phyloP scores from a whole-genome alignment of 129 eudicot genomes.

The Helianthus annuus region DNA sequence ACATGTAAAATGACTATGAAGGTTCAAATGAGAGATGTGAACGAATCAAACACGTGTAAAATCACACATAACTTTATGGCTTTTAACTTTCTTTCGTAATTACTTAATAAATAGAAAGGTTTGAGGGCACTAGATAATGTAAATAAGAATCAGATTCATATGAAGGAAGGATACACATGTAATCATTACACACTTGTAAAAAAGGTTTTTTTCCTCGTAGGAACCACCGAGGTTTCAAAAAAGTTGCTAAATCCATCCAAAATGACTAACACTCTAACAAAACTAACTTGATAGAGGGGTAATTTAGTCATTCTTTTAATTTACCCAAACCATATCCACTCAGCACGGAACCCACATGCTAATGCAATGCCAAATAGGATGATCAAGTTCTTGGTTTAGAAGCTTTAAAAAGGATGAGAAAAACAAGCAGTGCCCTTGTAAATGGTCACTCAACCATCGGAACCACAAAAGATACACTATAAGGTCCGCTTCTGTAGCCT shows the following conservation, averaged over 20 bases:
- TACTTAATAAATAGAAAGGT: conserved; percentile 1
- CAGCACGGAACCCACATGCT: too few relatives aligned
- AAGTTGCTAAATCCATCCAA: too few relatives aligned
- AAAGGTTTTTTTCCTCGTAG: too few relatives aligned
- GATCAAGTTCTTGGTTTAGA: conserved; percentile 54
- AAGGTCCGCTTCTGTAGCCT: conserved; percentile 66
- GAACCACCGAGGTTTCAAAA: too few relatives aligned
- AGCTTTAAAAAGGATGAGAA: conserved; percentile 41
- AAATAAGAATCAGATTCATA: conserved; percentile 28
- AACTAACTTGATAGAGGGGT: too few relatives aligned
- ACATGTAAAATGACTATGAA: too few relatives aligned
- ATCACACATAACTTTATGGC: neutral
- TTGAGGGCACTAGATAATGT: conserved; percentile 21
- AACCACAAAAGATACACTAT: conserved; percentile 69
- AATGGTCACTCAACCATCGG: conserved; percentile 54
- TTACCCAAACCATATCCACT: too few relatives aligned
- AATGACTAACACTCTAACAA: too few relatives aligned
- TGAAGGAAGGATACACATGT: conserved; percentile 33
- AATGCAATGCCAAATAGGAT: conserved; percentile 72
- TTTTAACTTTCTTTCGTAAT: neutral
- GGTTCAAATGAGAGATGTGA: neutral
- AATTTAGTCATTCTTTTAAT: too few relatives aligned
- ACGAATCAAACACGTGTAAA: neutral
- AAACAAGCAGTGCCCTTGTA: conserved; percentile 48
- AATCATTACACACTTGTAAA: conserved; percentile 28